Conservation (phyloP, 2,329 filamentous ascomycete genomes). For the Pseudodiploospora longispora region DNA sequence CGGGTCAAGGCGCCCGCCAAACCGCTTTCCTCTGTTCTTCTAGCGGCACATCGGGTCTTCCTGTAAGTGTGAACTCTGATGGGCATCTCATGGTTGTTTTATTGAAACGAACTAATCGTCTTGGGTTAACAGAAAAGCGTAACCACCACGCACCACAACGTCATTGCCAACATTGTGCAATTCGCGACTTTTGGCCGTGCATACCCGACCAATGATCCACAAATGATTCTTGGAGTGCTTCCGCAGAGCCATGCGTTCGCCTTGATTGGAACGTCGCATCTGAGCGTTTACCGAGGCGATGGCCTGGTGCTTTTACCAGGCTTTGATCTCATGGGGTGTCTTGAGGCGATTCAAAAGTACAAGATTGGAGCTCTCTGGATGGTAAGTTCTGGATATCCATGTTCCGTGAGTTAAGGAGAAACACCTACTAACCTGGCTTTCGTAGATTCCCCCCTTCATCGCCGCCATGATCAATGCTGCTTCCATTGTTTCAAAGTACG, state of each 20-base stretch:
- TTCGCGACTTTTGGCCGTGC: too few species aligned
- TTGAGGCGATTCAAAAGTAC: slow-evolving; percentile 56
- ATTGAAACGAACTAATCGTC: not conserved
- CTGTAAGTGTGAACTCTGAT: not conserved
- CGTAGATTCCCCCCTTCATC: slow-evolving; percentile 75
- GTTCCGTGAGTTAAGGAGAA: too few species aligned
- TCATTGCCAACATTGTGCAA: not conserved
- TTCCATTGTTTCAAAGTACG: slow-evolving; percentile 54
- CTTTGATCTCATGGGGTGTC: slow-evolving; percentile 58
- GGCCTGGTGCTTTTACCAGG: slow-evolving; percentile 61
- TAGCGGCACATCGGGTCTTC: not conserved
- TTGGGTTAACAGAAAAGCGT: not conserved
- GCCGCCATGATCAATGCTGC: slow-evolving; percentile 64
- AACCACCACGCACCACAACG: not conserved
- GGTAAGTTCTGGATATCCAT: too few species aligned
- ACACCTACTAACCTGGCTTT: too few species aligned
- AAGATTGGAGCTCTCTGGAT: slow-evolving; percentile 56
- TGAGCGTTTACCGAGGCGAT: slow-evolving; percentile 60
- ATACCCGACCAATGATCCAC: too few species aligned
- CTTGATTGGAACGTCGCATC: slow-evolving; percentile 61
- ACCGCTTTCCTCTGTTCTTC: not conserved
- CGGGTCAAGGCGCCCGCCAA: not conserved
- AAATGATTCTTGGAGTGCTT: slow-evolving; percentile 48
- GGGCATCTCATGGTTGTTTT: not conserved
- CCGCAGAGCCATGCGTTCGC: slow-evolving; percentile 74